Conservation (phyloP, 148 eudicot genomes). For the Selenicereus undatus region DNA sequence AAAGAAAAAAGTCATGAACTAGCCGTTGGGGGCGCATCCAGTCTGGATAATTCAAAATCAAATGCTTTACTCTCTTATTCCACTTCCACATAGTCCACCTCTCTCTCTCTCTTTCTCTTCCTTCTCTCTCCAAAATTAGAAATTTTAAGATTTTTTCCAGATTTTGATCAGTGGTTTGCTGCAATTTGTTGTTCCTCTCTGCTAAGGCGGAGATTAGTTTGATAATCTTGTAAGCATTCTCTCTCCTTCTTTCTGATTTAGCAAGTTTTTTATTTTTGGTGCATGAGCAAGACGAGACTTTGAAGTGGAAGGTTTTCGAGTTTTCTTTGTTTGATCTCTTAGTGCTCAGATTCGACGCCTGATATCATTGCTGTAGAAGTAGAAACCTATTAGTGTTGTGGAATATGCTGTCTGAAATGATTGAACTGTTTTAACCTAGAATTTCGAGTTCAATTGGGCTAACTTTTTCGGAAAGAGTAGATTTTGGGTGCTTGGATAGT, state of each 20-base stretch:
- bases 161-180: not conserved
- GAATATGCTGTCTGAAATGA: not conserved
- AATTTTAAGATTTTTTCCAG: not conserved
- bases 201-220: not conserved
- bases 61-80: not conserved
- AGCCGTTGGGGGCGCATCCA: not conserved
- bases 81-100: not conserved
- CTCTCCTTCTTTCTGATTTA: not conserved
- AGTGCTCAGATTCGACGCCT: not conserved
- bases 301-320: not conserved
- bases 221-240: slow-evolving; percentile 3
- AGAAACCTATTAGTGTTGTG: not conserved
- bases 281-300: too few species aligned
- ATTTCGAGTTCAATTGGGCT: not conserved
- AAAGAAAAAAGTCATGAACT: not conserved
- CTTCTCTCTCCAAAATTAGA: not conserved
- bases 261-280: not conserved
- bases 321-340: not conserved
- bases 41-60: slow-evolving; percentile 1
- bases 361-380: not conserved
- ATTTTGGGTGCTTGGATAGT: not conserved
- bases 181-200: not conserved
- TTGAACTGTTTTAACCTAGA: not conserved
- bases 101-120: slow-evolving; percentile 1
- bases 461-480: not conserved